These are phyloP conservation scores for Xylaria sp. DNA, from an alignment of 2,329 filamentous ascomycete species.

Conservation along the genomic window DNA sequence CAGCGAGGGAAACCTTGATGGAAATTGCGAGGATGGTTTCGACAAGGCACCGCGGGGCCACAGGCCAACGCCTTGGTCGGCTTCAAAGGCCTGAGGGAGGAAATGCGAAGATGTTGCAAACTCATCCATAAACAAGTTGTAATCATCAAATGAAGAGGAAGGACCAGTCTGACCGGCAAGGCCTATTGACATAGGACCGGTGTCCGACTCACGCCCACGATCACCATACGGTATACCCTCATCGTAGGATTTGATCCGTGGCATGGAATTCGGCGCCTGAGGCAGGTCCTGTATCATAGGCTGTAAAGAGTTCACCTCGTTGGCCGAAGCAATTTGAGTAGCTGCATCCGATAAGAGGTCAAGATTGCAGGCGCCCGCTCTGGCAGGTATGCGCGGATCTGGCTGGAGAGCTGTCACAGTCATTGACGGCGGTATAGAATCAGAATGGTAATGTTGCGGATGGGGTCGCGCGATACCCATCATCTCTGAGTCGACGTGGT, in stretches of 20 bases:
- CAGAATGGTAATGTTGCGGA: conserved; percentile 49
- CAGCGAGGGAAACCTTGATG: conserved; percentile 60
- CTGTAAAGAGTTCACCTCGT: conserved; percentile 58
- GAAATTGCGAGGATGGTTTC: conserved; percentile 58
- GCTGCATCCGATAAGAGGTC: conserved; percentile 66
- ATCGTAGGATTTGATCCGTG: conserved; percentile 56
- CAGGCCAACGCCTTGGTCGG: conserved; percentile 57
- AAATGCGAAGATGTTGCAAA: conserved; percentile 60
- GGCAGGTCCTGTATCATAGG: conserved; percentile 54
- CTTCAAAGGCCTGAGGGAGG: conserved; percentile 59
- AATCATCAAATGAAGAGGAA: conserved; percentile 56
- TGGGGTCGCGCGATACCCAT: conserved; percentile 50
- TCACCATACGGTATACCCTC: conserved; percentile 56
- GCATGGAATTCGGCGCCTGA: conserved; percentile 48
- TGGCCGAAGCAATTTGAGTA: conserved; percentile 57
- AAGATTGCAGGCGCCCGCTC: conserved; percentile 59
- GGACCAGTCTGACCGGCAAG: conserved; percentile 48
- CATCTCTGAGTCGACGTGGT: conserved; percentile 53
- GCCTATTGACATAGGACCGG: conserved; percentile 48
- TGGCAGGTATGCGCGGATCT: conserved; percentile 53
- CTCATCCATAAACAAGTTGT: conserved; percentile 65
- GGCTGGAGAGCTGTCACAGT: conserved; percentile 49
- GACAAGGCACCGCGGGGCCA: conserved; percentile 56
- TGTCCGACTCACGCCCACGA: conserved; percentile 53
- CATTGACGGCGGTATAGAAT: conserved; percentile 45